Percentiles rank a stretch among this genome's conserved stretches.
These are phyloP conservation scores for Exophiala viscosa DNA, from an alignment of 2,329 filamentous ascomycete species.

Conservation along the genomic window DNA sequence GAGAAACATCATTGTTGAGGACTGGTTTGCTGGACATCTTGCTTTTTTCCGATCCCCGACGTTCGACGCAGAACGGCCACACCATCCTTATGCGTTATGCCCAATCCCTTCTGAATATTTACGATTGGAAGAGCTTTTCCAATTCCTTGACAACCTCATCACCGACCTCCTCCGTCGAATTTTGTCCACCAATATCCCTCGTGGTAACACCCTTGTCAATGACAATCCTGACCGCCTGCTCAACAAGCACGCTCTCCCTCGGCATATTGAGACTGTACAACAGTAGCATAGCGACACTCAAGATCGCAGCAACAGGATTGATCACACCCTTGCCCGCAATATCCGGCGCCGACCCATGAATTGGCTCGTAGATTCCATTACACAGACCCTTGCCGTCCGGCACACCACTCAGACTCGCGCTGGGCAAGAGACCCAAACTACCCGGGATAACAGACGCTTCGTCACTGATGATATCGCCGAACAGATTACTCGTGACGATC, in stretches of 20 bases:
- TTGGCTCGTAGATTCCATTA: slow-evolving; percentile 96
- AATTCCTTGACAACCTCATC: slow-evolving; percentile 77
- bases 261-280: slow-evolving; percentile 83
- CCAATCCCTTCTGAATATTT: not conserved
- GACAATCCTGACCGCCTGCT: slow-evolving; percentile 73
- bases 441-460: slow-evolving; percentile 94
- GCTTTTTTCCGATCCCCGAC: too few relatives aligned
- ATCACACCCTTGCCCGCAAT: slow-evolving; percentile 89
- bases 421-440: slow-evolving; percentile 80
- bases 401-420: slow-evolving; percentile 78
- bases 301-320: slow-evolving; percentile 86
- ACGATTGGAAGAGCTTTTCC: slow-evolving; percentile 58
- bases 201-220: slow-evolving; percentile 77
- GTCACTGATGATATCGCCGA: slow-evolving; percentile 93
- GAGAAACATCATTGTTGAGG: too few relatives aligned
- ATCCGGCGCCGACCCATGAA: slow-evolving; percentile 90
- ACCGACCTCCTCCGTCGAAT: slow-evolving; percentile 72
- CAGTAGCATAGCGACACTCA: slow-evolving; percentile 93
- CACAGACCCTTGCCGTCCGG: slow-evolving; percentile 64
- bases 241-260: slow-evolving; percentile 71
- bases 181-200: slow-evolving; percentile 76
- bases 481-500: slow-evolving; percentile 87
- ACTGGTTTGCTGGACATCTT: too few relatives aligned
- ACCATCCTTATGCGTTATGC: too few relatives aligned
- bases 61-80: too few relatives aligned